phyloP scores from a whole-genome alignment of 2,329 filamentous ascomycete species.

The Colletotrichum trifolii region DNA sequence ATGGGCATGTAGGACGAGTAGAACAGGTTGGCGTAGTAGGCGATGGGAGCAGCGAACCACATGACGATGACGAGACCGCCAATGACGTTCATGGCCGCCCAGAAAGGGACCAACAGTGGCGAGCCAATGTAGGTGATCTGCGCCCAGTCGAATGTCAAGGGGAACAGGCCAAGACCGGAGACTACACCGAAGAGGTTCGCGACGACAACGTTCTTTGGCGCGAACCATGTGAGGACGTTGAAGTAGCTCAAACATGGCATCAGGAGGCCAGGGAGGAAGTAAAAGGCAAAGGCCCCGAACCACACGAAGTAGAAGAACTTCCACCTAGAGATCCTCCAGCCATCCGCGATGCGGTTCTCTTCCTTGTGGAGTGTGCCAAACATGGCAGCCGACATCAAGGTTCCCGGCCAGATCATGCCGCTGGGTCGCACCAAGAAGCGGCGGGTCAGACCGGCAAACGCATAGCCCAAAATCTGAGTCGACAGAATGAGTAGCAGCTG shows the following conservation, averaged over 20 bases:
- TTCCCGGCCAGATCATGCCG: slow-evolving; percentile 93
- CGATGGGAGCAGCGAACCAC: slow-evolving; percentile 84
- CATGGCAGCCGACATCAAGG: slow-evolving; percentile 89
- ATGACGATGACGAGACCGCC: slow-evolving; percentile 84
- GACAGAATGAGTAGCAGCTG: slow-evolving; percentile 86
- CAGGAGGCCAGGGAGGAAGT: slow-evolving; percentile 85
- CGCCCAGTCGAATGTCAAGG: slow-evolving; percentile 91
- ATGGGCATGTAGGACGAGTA: slow-evolving; percentile 90
- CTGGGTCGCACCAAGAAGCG: slow-evolving; percentile 86
- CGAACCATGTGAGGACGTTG: slow-evolving; percentile 89
- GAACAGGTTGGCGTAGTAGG: slow-evolving; percentile 84
- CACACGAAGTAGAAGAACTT: slow-evolving; percentile 85
- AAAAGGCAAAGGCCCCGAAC: slow-evolving; percentile 78
- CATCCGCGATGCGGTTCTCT: slow-evolving; percentile 83
- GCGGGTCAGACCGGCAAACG: slow-evolving; percentile 84
- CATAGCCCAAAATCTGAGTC: slow-evolving; percentile 87
- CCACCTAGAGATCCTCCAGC: slow-evolving; percentile 85
- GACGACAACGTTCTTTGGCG: slow-evolving; percentile 85
- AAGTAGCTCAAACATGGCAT: slow-evolving; percentile 90
- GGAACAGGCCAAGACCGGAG: slow-evolving; percentile 86
- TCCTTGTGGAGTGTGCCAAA: slow-evolving; percentile 88
- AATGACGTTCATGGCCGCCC: slow-evolving; percentile 87
- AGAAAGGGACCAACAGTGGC: slow-evolving; percentile 84
- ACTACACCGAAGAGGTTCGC: slow-evolving; percentile 88
- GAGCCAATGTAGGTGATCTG: slow-evolving; percentile 91